Evolutionary conservation across 306 rosid species (phyloP), one percentile per base, ranked within the genome.

Genomic region (Gleditsia sinensis): DNA sequence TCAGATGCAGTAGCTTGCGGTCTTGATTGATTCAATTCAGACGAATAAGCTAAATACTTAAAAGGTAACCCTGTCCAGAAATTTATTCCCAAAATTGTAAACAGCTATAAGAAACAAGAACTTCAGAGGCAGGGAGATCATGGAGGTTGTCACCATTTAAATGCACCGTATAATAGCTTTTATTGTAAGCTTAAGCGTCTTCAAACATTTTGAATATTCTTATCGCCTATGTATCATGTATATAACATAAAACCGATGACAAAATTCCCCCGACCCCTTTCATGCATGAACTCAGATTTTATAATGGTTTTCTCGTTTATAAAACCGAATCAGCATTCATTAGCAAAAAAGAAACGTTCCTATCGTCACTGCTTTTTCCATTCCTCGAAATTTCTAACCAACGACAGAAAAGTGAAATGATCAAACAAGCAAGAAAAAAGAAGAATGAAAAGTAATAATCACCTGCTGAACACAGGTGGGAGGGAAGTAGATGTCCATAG

Each of bases 401-500:
- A 3, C 12, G 32, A 56, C 12, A 10, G 50, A 46, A 5, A 25
- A 74, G 17, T 75, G 19, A 20, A 33, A 43, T 2, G 61, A 78
- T 19, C 19, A 42, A 40, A 5, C 10, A 27, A 40, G 25, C n/a
- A 3, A 12, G 21, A 6, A 3, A 68, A 43, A 13, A 39, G 16
- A 3, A 25, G 17, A 34, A 32, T 1, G 43, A 67, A 55, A 13
- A 16, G 40, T 13, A 78, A 67, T 69, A 70, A 48, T 78, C 46
- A 94, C 99, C 98, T 95, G 99, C 51, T 86, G 92, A 79, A 92
- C 82, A 74, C 84, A 92, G 25, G 86, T 71, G 13, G 93, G 92
- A 74, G 99, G 99, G 85, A 95, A 95, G 81, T 92, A 92, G 86
- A 95, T 90, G 71, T 95, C 98, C 58, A 88, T 32, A 65, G 98